Evolutionary conservation across 495 filamentous ascomycete genomes (phyloP).

Genomic region (Glarea lozoyensis): DNA sequence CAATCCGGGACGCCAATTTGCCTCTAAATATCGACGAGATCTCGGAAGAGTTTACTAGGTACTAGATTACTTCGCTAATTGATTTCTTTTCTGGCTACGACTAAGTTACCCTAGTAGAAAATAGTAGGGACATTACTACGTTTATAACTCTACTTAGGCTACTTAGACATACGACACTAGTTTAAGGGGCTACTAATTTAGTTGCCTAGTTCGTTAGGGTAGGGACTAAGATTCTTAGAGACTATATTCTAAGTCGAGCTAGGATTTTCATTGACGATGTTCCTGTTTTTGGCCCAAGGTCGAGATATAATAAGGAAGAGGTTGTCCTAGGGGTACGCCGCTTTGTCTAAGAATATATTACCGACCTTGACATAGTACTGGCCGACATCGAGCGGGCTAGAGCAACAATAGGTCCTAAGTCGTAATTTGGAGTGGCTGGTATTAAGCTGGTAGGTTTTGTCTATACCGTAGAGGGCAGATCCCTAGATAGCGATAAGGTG

Average conservation of each 20-base stretch:
- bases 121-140: background rate
- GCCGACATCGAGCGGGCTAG: background rate
- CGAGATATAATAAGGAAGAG: background rate
- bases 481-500: constrained; percentile 2
- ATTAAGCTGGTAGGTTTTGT: background rate
- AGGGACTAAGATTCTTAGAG: background rate
- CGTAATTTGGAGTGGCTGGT: background rate
- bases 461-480: background rate
- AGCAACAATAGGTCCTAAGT: constrained; percentile 1
- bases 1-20: background rate
- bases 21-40: background rate
- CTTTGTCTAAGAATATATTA: background rate
- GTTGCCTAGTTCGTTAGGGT: background rate
- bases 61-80: background rate
- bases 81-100: constrained; percentile 18
- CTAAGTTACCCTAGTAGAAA: background rate
- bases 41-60: constrained; percentile 1
- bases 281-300: background rate
- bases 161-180: background rate
- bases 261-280: constrained; percentile 1
- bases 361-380: background rate
- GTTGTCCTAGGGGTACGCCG: background rate
- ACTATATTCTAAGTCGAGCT: background rate
- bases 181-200: constrained; percentile 2
- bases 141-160: constrained; percentile 1